Percentiles rank a stretch among this genome's conserved stretches.
These are phyloP conservation scores for Bipolaris bicolor DNA, from an alignment of 2,329 filamentous ascomycete genomes.

Conservation along the genomic window DNA sequence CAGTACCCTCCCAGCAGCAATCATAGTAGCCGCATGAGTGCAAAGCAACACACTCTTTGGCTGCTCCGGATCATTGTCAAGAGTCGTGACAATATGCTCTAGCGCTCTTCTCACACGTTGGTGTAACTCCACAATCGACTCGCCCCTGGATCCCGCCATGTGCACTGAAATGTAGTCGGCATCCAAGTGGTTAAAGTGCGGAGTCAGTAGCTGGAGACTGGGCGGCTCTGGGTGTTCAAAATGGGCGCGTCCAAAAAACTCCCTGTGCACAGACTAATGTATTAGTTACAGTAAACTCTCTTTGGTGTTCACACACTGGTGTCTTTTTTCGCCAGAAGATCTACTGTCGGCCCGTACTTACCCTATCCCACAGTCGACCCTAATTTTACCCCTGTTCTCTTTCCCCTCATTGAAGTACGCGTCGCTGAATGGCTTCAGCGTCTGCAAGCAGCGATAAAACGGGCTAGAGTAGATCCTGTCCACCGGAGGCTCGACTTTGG, in stretches of 20 bases:
- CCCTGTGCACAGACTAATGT: slow-evolving; percentile 44
- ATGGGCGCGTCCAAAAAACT: slow-evolving; percentile 89
- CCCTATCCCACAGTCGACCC: slow-evolving; percentile 61
- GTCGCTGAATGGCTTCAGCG: slow-evolving; percentile 48
- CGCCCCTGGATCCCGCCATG: slow-evolving; percentile 73
- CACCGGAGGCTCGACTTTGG: slow-evolving; percentile 68
- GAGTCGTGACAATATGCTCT: slow-evolving; percentile 70
- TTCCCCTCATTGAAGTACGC: slow-evolving; percentile 38
- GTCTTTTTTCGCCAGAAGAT: too few species aligned
- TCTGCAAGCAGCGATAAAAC: slow-evolving; percentile 52
- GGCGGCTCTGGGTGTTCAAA: slow-evolving; percentile 87
- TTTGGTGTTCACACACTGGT: too few species aligned
- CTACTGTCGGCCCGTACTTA: slow-evolving; percentile 33
- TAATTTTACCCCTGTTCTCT: slow-evolving; percentile 49
- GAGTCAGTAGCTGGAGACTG: slow-evolving; percentile 63
- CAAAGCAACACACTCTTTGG: slow-evolving; percentile 76
- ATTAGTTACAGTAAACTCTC: neutral
- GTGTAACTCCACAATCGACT: slow-evolving; percentile 80
- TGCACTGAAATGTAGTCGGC: slow-evolving; percentile 66
- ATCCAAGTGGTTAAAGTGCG: slow-evolving; percentile 70
- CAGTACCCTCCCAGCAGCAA: slow-evolving; percentile 81
- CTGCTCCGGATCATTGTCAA: slow-evolving; percentile 70
- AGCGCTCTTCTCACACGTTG: slow-evolving; percentile 76
- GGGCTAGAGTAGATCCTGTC: slow-evolving; percentile 72
- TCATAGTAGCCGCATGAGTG: slow-evolving; percentile 88